Percentiles rank a stretch among this genome's conserved stretches.
Conservation (phyloP, 176 grass and related monocot genomes). For the Chrysopogon serrulatus region DNA sequence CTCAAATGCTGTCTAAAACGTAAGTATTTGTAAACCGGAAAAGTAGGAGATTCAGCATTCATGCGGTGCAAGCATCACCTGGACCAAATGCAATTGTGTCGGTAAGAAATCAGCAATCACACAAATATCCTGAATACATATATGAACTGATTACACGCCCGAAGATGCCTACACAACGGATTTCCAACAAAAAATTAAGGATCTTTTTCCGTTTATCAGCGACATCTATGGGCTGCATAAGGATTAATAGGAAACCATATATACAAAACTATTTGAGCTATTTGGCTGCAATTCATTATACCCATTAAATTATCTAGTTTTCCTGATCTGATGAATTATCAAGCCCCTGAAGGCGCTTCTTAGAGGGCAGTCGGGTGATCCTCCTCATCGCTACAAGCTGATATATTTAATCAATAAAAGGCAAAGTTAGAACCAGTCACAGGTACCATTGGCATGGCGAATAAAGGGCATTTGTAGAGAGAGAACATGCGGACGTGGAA, state of each 20-base stretch:
- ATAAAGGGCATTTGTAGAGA: neutral
- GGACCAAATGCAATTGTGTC: neutral
- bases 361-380: constrained; percentile 22
- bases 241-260: constrained; percentile 8
- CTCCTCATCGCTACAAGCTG: constrained; percentile 63
- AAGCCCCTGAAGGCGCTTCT: constrained; percentile 1
- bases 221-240: constrained; percentile 5
- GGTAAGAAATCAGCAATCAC: neutral
- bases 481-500: neutral
- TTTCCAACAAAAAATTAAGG: neutral
- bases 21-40: neutral
- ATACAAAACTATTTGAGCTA: neutral
- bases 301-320: neutral
- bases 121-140: constrained; percentile 3
- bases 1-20: neutral
- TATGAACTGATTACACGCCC: neutral
- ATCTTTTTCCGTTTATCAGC: neutral
- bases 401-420: neutral
- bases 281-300: neutral
- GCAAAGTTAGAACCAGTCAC: constrained; percentile 2
- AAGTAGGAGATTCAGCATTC: neutral
- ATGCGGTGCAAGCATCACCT: neutral
- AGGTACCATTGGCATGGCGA: neutral
- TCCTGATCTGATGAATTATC: neutral
- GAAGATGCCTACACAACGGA: neutral